These are phyloP conservation scores for Penicillium sp. DNA, from an alignment of 2,329 filamentous ascomycete species.

Conservation along the genomic window DNA sequence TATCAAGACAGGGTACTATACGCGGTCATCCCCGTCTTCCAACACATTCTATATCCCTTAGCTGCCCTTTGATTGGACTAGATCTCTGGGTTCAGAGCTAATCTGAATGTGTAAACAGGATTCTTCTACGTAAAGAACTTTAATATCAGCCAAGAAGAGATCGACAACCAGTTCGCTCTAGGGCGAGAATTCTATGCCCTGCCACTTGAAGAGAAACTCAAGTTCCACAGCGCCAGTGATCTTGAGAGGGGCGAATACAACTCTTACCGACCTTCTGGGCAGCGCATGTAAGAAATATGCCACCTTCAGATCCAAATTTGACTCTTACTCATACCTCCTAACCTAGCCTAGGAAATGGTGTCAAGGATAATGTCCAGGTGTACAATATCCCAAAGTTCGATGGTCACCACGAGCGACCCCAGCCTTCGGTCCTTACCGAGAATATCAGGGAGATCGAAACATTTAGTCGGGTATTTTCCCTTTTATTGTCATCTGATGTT, in stretches of 20 bases:
- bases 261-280: conserved; percentile 53
- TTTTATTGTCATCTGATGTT: not conserved
- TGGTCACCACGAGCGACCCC: conserved; percentile 45
- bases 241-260: conserved; percentile 57
- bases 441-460: conserved; percentile 56
- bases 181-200: conserved; percentile 59
- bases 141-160: conserved; percentile 58
- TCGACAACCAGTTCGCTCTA: conserved; percentile 61
- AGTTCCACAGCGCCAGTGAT: conserved; percentile 49
- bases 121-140: conserved; percentile 66
- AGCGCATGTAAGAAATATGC: conserved; percentile 31
- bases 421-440: conserved; percentile 50
- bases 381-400: conserved; percentile 62
- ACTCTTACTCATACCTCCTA: conserved; percentile 6
- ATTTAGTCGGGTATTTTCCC: conserved; percentile 45
- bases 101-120: conserved; percentile 37
- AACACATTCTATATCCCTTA: not conserved
- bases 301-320: no score
- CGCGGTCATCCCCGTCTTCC: no score
- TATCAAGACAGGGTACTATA: not conserved
- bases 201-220: conserved; percentile 58
- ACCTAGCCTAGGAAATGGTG: conserved; percentile 37
- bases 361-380: conserved; percentile 57
- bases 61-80: not conserved
- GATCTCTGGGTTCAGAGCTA: not conserved